Conservation (phyloP, 2,329 filamentous ascomycete species). For the Paecilomyces variotii region DNA sequence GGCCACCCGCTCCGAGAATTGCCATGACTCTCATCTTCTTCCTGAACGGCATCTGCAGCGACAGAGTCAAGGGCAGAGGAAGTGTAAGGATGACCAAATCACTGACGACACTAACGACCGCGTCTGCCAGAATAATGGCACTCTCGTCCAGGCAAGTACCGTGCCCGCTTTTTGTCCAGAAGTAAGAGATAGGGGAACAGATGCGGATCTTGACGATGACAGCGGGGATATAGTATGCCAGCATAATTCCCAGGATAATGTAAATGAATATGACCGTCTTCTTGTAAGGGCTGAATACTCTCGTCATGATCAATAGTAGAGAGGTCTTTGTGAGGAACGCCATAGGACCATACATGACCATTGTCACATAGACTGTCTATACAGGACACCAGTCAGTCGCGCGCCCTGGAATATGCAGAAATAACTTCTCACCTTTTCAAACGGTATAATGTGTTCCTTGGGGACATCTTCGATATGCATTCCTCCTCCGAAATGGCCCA, state of each 20-base stretch:
- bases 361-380: constrained; percentile 36
- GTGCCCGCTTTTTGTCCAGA: constrained; percentile 25
- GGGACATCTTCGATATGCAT: constrained; percentile 27
- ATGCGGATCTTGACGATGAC: constrained; percentile 37
- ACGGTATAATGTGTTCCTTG: constrained; percentile 19
- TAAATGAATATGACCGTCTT: constrained; percentile 34
- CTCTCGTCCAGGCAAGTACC: constrained; percentile 20
- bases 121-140: constrained; percentile 44
- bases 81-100: not conserved
- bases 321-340: constrained; percentile 37
- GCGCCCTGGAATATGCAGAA: not conserved
- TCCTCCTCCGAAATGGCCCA: constrained; percentile 30
- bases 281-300: constrained; percentile 36
- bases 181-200: constrained; percentile 35
- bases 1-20: constrained; percentile 42
- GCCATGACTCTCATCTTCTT: constrained; percentile 34
- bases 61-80: not conserved
- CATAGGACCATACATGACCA: constrained; percentile 40
- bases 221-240: constrained; percentile 35
- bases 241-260: constrained; percentile 29
- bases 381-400: not conserved
- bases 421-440: constrained; percentile 24
- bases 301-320: constrained; percentile 37
- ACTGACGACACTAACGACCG: constrained; percentile 46
- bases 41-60: not conserved